Evolutionary conservation across 2,329 filamentous ascomycete genomes (phyloP), one percentile per base, ranked within the genome.

Genomic region (Metarhizium rileyi): DNA sequence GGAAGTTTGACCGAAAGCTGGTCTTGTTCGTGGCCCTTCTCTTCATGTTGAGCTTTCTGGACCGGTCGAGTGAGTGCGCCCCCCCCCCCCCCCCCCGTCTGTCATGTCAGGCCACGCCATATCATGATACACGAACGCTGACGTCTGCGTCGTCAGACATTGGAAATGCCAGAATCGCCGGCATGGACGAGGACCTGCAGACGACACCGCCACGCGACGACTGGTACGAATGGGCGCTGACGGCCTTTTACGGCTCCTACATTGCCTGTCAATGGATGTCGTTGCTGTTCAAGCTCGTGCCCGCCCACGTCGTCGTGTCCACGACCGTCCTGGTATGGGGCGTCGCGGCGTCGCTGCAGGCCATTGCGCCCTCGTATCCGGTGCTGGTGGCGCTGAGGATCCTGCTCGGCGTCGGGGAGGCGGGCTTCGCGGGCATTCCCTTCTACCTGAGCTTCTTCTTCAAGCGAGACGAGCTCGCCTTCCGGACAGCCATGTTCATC

Each of bases 401-500:
- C 9, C 57, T 83, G 16, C 68, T 86, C 1, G 82, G 81, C 9
- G 73, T 83, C 8, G 79, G 76, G 35, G 82, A 85, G 67, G 81
- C 82, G 3, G 83, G 78, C 2, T 85, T 85, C 54, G 75, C 77
- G 0, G 80, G 80, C 3, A 74, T 84, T 35, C 81, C 81, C 0
- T 78, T 80, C 52, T 84, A 83, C 56, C 65, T 84, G 28, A 81
- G 78, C 16, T 82, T 82, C 65, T 84, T 84, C 64, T 84, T 78
- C 63, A 77, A 73, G 58, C 66, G 78, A 33, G 69, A 78, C 42
- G 91, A 97, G 65, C 71, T 96, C 30, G 91, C 90, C 0, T 84
- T 93, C 53, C 75, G 90, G 35, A 93, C 87, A 0, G 90, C 89
- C 22, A 76, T 95, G 2, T 94, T 95, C 66, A 83, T 96, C 48